phyloP scores from a whole-genome alignment of 2,329 filamentous ascomycete genomes.

The Diplodia seriata region DNA sequence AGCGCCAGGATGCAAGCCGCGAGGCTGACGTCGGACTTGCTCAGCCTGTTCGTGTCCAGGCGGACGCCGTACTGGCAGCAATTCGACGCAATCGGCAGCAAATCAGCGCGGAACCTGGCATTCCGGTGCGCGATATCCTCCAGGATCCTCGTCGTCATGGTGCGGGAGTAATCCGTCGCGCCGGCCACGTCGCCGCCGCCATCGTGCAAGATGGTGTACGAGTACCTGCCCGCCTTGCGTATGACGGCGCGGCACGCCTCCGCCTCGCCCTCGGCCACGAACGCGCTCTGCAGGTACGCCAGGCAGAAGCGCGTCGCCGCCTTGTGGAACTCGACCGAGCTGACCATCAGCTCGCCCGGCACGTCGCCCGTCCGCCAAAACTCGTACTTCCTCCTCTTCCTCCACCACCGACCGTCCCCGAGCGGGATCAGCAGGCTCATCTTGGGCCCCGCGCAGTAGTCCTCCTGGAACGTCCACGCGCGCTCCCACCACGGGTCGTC shows the following conservation, averaged over 20 bases:
- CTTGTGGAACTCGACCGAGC: constrained; percentile 30
- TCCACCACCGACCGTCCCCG: background rate
- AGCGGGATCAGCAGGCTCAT: constrained; percentile 32
- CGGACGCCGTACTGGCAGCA: constrained; percentile 33
- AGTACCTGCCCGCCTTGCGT: constrained; percentile 12
- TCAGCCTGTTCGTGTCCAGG: constrained; percentile 16
- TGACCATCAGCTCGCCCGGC: constrained; percentile 26
- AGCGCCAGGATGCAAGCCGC: constrained; percentile 33
- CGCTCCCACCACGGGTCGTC: constrained; percentile 34
- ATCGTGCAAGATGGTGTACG: constrained; percentile 29
- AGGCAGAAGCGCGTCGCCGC: constrained; percentile 31
- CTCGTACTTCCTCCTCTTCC: constrained; percentile 2
- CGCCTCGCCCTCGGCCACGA: background rate
- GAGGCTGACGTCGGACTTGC: constrained; percentile 17
- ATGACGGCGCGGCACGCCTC: background rate
- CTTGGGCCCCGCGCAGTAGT: constrained; percentile 32
- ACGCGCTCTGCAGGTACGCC: constrained; percentile 7
- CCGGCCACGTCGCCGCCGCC: background rate
- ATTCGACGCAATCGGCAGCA: constrained; percentile 35
- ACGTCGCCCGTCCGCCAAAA: constrained; percentile 11
- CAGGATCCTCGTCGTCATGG: constrained; percentile 32
- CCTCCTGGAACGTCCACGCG: constrained; percentile 35
- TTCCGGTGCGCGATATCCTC: constrained; percentile 31
- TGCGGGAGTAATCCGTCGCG: constrained; percentile 17
- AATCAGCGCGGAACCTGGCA: constrained; percentile 23